A percentile compares a stretch with the other conserved stretches of the same genome.
Evolutionary conservation across 306 rosid species (phyloP).

Genomic region (Vachellia collinsii): DNA sequence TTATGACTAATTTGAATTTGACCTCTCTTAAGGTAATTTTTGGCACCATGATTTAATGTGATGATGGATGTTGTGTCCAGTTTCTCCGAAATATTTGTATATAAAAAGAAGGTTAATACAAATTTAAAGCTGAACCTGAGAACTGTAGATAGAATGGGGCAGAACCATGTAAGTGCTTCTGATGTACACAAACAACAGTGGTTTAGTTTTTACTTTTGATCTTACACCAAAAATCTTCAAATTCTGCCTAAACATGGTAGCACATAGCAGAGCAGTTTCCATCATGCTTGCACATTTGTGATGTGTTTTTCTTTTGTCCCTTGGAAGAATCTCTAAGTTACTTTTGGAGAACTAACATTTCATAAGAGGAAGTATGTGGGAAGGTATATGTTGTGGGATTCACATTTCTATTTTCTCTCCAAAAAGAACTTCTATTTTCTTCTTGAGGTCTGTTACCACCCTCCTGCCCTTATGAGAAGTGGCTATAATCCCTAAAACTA

Average conservation of each 20-base stretch:
- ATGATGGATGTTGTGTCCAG: background rate
- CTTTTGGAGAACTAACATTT: background rate
- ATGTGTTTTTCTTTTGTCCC: background rate
- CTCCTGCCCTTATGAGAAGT: conserved; percentile 17
- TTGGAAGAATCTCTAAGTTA: background rate
- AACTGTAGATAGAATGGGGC: background rate
- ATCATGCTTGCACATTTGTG: background rate
- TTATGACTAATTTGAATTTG: background rate
- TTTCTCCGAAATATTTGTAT: background rate
- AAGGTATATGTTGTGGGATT: conserved; percentile 21
- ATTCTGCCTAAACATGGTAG: conserved; percentile 2
- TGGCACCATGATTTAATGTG: background rate
- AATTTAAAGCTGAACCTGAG: background rate
- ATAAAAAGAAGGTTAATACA: background rate
- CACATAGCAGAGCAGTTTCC: conserved; percentile 8
- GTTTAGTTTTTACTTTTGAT: background rate
- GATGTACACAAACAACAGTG: background rate
- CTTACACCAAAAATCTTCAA: background rate
- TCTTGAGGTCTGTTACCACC: conserved; percentile 4
- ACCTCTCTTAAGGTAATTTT: background rate
- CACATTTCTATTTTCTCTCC: conserved; percentile 12
- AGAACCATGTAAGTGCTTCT: background rate
- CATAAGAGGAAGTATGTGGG: conserved; percentile 19
- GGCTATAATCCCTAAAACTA: conserved; percentile 25
- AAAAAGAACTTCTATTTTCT: conserved; percentile 9